Evolutionary conservation across 257 asterid species (phyloP).

Genomic region (Solanum paucissectum): DNA sequence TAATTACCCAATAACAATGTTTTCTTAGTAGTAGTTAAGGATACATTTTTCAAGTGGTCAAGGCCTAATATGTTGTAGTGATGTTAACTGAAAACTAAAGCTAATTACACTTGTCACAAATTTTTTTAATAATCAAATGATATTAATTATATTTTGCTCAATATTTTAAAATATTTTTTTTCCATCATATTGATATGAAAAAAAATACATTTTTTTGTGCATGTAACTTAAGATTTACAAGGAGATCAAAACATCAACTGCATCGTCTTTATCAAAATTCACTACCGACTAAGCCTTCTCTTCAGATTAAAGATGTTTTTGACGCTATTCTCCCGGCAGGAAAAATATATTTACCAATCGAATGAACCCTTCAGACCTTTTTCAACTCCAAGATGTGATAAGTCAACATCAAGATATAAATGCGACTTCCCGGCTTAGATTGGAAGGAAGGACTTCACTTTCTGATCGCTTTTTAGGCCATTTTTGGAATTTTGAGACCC

Average conservation of each 20-base stretch:
- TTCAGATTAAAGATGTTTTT: background rate
- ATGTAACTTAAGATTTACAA: background rate
- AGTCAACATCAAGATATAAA: background rate
- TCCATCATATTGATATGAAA: no score
- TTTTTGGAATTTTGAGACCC: background rate
- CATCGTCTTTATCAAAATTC: background rate
- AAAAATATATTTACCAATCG: background rate
- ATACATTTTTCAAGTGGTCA: background rate
- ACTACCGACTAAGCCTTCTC: background rate
- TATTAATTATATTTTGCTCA: no score
- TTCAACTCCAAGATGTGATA: background rate
- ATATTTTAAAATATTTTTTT: no score
- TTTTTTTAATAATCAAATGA: no score
- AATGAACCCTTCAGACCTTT: background rate
- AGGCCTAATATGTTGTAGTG: background rate
- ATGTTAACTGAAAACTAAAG: background rate
- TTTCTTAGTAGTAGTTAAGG: background rate
- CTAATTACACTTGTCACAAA: background rate
- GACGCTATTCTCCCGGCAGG: background rate
- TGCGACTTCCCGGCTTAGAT: background rate
- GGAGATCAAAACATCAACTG: background rate
- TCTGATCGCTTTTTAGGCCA: background rate
- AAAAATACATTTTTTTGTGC: background rate
- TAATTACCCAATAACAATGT: background rate
- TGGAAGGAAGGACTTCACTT: background rate